phyloP scores from a whole-genome alignment of 306 rosid genomes.

The Trifolium pratense region DNA sequence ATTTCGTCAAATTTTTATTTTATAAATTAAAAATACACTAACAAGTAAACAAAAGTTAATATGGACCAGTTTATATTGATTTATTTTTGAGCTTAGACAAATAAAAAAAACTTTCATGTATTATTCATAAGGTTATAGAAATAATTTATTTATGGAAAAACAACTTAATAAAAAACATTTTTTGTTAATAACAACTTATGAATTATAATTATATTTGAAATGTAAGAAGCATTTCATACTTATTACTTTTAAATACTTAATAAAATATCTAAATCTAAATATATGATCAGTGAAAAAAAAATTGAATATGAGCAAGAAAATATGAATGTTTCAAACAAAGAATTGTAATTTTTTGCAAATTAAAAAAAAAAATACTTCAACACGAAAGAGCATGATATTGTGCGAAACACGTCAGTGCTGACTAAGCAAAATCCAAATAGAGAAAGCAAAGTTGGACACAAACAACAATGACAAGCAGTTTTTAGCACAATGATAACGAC shows the following conservation, averaged over 20 bases:
- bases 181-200: too few relatives aligned
- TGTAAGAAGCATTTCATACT: background rate
- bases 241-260: background rate
- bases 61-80: too few relatives aligned
- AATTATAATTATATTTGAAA: background rate
- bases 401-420: slow-evolving; percentile 12
- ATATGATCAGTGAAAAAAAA: too few relatives aligned
- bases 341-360: background rate
- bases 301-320: too few relatives aligned
- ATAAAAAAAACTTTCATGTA: too few relatives aligned
- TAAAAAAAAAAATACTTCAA: too few relatives aligned
- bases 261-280: background rate
- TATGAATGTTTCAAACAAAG: background rate
- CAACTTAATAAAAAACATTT: too few relatives aligned
- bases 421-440: background rate
- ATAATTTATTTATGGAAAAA: too few relatives aligned
- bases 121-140: too few relatives aligned
- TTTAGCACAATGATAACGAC: background rate
- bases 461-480: slow-evolving; percentile 6
- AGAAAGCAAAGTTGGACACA: slow-evolving; percentile 29
- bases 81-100: too few relatives aligned
- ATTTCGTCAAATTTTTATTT: too few relatives aligned
- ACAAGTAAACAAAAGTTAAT: background rate
- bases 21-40: background rate
- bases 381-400: background rate